Percentiles rank a stretch among this genome's conserved stretches.
Conservation (phyloP, 805 yeast genomes). For the Wickerhamomyces sydowiorum region DNA sequence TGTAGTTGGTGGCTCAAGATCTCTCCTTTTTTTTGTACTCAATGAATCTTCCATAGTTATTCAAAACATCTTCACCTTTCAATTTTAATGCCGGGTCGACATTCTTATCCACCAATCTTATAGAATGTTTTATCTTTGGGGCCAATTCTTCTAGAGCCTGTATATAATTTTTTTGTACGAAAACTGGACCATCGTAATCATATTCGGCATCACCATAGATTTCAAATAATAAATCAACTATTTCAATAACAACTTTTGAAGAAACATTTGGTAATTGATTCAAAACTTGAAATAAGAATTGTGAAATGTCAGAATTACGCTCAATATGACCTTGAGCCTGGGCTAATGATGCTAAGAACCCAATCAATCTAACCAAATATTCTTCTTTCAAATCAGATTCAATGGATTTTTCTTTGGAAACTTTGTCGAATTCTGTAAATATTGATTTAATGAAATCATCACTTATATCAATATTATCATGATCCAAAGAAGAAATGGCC, state of each 20-base stretch:
- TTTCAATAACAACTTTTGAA: slow-evolving; percentile 45
- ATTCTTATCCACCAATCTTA: slow-evolving; percentile 65
- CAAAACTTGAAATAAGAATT: slow-evolving; percentile 34
- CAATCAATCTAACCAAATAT: slow-evolving; percentile 37
- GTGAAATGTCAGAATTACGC: slow-evolving; percentile 38
- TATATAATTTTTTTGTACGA: slow-evolving; percentile 48
- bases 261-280: slow-evolving; percentile 21
- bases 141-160: slow-evolving; percentile 34
- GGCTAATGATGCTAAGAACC: slow-evolving; percentile 49
- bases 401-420: slow-evolving; percentile 8
- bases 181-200: slow-evolving; percentile 64
- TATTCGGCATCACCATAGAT: slow-evolving; percentile 69
- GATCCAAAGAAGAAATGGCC: slow-evolving; percentile 32
- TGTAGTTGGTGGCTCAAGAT: background rate
- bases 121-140: slow-evolving; percentile 43
- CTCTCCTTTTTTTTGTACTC: slow-evolving; percentile 59
- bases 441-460: slow-evolving; percentile 21
- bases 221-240: slow-evolving; percentile 66
- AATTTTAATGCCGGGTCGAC: slow-evolving; percentile 49
- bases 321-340: slow-evolving; percentile 37
- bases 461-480: slow-evolving; percentile 15
- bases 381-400: slow-evolving; percentile 30
- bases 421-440: slow-evolving; percentile 16
- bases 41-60: slow-evolving; percentile 69
- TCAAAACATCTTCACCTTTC: slow-evolving; percentile 59